A percentile compares a stretch with the other conserved stretches of the same genome.
Conservation (phyloP, 345 rosid genomes). For the Hibiscus mutabilis region DNA sequence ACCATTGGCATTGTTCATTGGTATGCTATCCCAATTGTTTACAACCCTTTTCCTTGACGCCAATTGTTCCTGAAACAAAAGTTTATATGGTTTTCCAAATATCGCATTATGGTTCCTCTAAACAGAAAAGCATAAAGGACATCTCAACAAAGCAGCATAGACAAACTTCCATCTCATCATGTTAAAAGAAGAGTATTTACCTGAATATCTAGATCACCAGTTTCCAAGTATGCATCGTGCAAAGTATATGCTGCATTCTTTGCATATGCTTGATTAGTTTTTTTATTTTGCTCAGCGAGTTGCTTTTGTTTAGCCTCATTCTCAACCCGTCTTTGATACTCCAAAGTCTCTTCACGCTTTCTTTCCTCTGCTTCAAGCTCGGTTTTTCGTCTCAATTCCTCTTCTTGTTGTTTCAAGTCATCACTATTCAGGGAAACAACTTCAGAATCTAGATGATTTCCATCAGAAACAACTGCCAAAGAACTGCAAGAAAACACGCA, state of each 20-base stretch:
- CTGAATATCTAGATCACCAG: constrained; percentile 18
- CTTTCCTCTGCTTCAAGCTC: constrained; percentile 91
- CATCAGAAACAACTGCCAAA: constrained; percentile 42
- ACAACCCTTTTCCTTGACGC: constrained; percentile 27
- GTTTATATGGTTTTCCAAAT: neutral
- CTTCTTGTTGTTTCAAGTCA: constrained; percentile 57
- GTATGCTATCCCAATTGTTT: constrained; percentile 27
- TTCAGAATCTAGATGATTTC: constrained; percentile 45
- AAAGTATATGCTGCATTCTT: constrained; percentile 28
- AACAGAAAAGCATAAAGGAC: neutral
- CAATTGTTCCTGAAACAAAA: constrained; percentile 37
- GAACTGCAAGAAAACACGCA: constrained; percentile 46
- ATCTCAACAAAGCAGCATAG: neutral
- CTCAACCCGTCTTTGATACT: constrained; percentile 84
- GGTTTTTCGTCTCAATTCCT: constrained; percentile 59
- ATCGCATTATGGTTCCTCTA: neutral
- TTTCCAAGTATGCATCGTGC: constrained; percentile 26
- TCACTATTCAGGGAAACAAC: constrained; percentile 32
- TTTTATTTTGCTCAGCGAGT: constrained; percentile 73
- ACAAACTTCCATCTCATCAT: constrained; percentile 12
- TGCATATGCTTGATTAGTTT: constrained; percentile 31
- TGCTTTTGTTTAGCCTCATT: constrained; percentile 82
- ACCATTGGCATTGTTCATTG: constrained; percentile 23
- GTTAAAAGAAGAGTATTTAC: constrained; percentile 27
- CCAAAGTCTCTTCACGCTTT: constrained; percentile 77